Base-by-base conservation (phyloP, 164 flowering plant genomes). In the Umbellularia californica region DNA sequence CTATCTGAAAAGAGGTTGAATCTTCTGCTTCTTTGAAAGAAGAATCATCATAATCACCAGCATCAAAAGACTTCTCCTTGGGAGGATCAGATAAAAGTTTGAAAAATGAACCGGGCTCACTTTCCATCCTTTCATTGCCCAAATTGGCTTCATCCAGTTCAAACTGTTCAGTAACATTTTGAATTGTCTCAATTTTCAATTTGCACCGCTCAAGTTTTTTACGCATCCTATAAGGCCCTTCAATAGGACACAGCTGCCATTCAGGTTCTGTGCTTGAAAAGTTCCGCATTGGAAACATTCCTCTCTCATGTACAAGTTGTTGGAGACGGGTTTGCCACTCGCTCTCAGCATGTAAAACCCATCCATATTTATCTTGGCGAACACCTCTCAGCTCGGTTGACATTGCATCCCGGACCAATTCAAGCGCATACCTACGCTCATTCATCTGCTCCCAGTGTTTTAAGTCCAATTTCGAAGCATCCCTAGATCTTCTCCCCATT, bases 291-390 rank as follows among this genome's bases (percentile, higher is more conserved):
- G 97, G 96, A 69, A 94, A 91, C 77, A 96, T 86, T 74, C 98
- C 98, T 33, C 97, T 84, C 82, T 94, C 99, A 74, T 96, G 99
- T 23, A 94, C 94, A 82, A 96, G 98, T 77, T 92, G 96, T 72
- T 96, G 97, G 71, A 96, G 97, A 85, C 87, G 97, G 62, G 85
- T 82, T 79, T 91, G 97, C 99, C 99, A 94, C 80, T 91, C 97
- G 78, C 99, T 96, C 83, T 96, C 99, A 77, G 99, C 99, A 87
- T 96, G 98, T n/a, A 96, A 91, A 77, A 96, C 92, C 98, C 97
- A 96, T 50, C 99, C 99, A 82, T 96, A 96, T 79, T 96, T 96
- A 82, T 96, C 98, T 79, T 94, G 98, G 30, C 98, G 94, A 62
- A 96, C 88, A 76, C 90, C 93, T 82, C 99, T 90, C 72, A 96